Base-by-base conservation (phyloP, 164 flowering plant species). In the Umbellularia californica region DNA sequence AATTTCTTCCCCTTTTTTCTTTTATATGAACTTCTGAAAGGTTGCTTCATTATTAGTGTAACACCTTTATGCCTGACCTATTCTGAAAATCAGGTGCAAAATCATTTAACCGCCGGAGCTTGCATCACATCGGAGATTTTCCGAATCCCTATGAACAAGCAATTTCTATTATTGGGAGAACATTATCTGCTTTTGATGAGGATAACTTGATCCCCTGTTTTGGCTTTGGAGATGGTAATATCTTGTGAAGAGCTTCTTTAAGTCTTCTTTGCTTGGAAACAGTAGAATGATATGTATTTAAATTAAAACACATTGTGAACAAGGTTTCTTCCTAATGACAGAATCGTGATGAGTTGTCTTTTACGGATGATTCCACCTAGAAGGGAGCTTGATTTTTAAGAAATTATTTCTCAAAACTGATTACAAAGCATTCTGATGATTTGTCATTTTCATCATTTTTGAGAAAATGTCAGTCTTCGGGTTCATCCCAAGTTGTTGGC, bases 191-290 rank as follows among this genome's bases (percentile, higher is more conserved):
- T 24, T 87, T 87, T 70, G 88, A 85, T 75, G 90, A 87, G 78
- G 90, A 87, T 77, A 87, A 85, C 74, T 73, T 84, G 62, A 87
- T 85, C 47, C 90, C 90, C 0, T 92, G 97, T 77, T 87, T 79
- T 79, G 90, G 90, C 50, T 87, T 87, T 79, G 90, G 90, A 75
- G 90, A 87, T 81, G 90, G 90, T 87, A 81, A 58, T 33, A 77
- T 55, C 50, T 58, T 50, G 25, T 70, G 60, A 70, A 15, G 30
- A 47, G 35, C 14, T 50, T 19, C 24, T 14, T 70, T 9, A 10
- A 70, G 20, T 55, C 6, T 17, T 55, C 60, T 55, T 55, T 55
- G 60, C 47, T 55, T 55, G 60, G 60, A 55, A 55, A 55, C 60
- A 55, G 60, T 5, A 2, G 60, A 55, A 55, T 55, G 5, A 55